Evolutionary conservation across 2,329 filamentous ascomycete species (phyloP).

Genomic region (Dactylellina drechsleri): DNA sequence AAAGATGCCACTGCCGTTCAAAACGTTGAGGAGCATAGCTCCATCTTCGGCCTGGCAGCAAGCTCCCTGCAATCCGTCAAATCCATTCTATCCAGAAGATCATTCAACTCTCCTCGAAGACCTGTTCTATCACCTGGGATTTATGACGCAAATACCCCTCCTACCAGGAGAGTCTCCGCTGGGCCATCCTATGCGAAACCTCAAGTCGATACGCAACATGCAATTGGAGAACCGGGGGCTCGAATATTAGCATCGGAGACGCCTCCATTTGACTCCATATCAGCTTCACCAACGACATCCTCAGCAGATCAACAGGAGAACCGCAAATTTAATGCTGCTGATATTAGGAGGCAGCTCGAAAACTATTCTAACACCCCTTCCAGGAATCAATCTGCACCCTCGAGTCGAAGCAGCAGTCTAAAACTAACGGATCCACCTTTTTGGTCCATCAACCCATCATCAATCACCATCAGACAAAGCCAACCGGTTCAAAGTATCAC

Average conservation of each 20-base stretch:
- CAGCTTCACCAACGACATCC: neutral
- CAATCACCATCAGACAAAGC: slow-evolving; percentile 29
- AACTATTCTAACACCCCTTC: slow-evolving; percentile 20
- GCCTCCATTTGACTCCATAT: neutral
- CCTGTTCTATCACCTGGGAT: slow-evolving; percentile 3
- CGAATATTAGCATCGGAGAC: too few species aligned
- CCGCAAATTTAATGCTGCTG: slow-evolving; percentile 25
- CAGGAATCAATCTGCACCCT: slow-evolving; percentile 24
- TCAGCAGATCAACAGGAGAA: slow-evolving; percentile 24
- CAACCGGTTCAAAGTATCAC: slow-evolving; percentile 37
- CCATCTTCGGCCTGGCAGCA: neutral
- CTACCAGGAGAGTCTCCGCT: slow-evolving; percentile 15
- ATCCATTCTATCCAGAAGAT: slow-evolving; percentile 24
- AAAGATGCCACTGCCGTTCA: too few species aligned
- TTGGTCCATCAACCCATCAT: slow-evolving; percentile 34
- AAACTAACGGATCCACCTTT: slow-evolving; percentile 12
- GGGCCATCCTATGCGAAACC: slow-evolving; percentile 8
- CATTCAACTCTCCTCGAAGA: slow-evolving; percentile 20
- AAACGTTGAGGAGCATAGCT: too few species aligned
- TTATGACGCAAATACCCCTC: neutral
- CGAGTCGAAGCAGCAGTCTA: slow-evolving; percentile 11
- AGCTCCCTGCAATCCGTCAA: slow-evolving; percentile 12
- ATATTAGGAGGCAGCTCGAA: slow-evolving; percentile 29
- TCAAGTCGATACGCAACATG: neutral
- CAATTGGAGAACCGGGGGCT: neutral